A percentile compares a stretch with the other conserved stretches of the same genome.
These are phyloP conservation scores for Fusarium anthophilum DNA, from an alignment of 2,329 filamentous ascomycete genomes.

Conservation along the genomic window DNA sequence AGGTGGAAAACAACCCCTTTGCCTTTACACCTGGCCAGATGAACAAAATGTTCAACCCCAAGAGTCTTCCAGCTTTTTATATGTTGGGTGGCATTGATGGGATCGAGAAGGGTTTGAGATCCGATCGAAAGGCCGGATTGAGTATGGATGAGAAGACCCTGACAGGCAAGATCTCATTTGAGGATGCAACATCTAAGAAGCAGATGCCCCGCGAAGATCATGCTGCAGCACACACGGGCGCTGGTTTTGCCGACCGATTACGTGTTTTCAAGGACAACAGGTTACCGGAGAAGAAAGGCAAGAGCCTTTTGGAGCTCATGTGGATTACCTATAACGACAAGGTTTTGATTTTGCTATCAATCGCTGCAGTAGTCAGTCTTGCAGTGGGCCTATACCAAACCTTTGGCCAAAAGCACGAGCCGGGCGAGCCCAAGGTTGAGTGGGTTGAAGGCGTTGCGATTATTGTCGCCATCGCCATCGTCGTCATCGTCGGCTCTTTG, in stretches of 20 bases:
- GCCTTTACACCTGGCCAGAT: conserved; percentile 86
- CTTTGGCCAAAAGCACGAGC: conserved; percentile 66
- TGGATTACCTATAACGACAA: conserved; percentile 90
- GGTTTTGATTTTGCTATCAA: conserved; percentile 76
- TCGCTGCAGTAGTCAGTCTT: conserved; percentile 76
- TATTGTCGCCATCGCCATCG: conserved; percentile 80
- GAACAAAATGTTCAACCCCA: conserved; percentile 88
- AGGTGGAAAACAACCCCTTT: conserved; percentile 82
- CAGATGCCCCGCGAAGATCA: conserved; percentile 43
- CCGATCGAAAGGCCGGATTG: conserved; percentile 76
- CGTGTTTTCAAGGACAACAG: conserved; percentile 78
- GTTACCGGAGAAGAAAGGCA: conserved; percentile 78
- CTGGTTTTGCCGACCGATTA: conserved; percentile 68
- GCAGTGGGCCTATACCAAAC: conserved; percentile 81
- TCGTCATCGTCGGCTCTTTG: conserved; percentile 78
- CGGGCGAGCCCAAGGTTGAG: conserved; percentile 67
- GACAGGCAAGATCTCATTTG: conserved; percentile 74
- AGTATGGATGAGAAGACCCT: conserved; percentile 78
- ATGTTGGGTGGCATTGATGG: conserved; percentile 81
- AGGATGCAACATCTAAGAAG: conserved; percentile 66
- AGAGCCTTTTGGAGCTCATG: conserved; percentile 76
- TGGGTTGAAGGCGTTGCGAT: conserved; percentile 88
- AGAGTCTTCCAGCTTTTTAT: conserved; percentile 83
- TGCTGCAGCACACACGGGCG: conserved; percentile 10
- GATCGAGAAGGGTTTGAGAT: conserved; percentile 80